A percentile compares a stretch with the other conserved stretches of the same genome.
These are phyloP conservation scores for Aschersonia sp. DNA, from an alignment of 2,329 filamentous ascomycete species.

Conservation along the genomic window DNA sequence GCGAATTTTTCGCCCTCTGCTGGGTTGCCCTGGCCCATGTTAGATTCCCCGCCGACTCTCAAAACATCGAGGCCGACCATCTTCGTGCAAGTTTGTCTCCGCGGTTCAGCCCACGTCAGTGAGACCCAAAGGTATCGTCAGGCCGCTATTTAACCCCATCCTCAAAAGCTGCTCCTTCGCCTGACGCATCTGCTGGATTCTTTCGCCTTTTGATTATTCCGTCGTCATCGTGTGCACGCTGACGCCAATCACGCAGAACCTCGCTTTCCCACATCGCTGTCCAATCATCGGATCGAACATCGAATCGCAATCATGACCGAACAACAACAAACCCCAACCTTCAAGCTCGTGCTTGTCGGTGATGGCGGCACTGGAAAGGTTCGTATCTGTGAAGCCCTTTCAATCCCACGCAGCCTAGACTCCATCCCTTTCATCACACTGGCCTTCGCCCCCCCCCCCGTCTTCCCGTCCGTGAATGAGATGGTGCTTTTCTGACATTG, in stretches of 20 bases:
- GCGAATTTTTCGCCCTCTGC: conserved; percentile 28
- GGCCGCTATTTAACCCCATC: conserved; percentile 10
- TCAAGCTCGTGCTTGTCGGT: conserved; percentile 99
- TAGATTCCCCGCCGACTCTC: conserved; percentile 26
- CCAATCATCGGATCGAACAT: conserved; percentile 6
- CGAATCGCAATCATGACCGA: conserved; percentile 45
- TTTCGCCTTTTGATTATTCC: conserved; percentile 1
- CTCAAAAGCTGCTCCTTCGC: background rate
- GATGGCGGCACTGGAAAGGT: conserved; percentile 99
- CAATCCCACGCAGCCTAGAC: background rate
- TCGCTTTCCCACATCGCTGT: conserved; percentile 32
- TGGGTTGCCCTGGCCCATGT: conserved; percentile 9
- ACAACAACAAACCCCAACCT: conserved; percentile 52
- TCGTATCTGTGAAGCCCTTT: conserved; percentile 9
- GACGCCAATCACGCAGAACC: conserved; percentile 21
- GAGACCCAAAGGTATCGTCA: conserved; percentile 10
- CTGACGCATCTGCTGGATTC: background rate
- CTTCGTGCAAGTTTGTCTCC: conserved; percentile 18
- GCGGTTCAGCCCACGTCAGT: conserved; percentile 15
- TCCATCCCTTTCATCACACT: too few species aligned
- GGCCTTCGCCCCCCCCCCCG: too few species aligned
- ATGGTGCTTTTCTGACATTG: background rate
- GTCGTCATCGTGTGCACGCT: conserved; percentile 11
- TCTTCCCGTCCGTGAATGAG: background rate
- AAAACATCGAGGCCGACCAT: conserved; percentile 25